A percentile compares a stretch with the other conserved stretches of the same genome.
Evolutionary conservation across 345 rosid genomes (phyloP).

Genomic region (Linum tenue): DNA sequence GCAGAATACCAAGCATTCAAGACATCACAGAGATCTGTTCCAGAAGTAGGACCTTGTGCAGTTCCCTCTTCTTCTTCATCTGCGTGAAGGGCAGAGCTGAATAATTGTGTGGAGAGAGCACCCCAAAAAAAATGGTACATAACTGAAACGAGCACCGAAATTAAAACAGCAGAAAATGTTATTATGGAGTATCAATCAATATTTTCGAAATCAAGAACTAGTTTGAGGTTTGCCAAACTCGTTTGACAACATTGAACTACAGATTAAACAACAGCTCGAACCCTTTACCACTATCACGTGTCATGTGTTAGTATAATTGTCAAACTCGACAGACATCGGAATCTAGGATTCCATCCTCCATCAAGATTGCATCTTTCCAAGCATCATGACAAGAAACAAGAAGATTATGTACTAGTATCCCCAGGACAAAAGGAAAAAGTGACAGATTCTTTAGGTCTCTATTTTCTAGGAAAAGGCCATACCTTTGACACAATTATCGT

Average conservation of each 20-base stretch:
- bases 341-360: too few species aligned
- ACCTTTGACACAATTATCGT: conserved; percentile 25
- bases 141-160: background rate
- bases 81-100: conserved; percentile 10
- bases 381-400: too few species aligned
- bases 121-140: background rate
- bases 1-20: conserved; percentile 60
- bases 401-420: background rate
- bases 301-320: too few species aligned
- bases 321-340: too few species aligned
- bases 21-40: conserved; percentile 41
- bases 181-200: too few species aligned
- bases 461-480: conserved; percentile 1
- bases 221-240: too few species aligned
- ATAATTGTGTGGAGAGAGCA: background rate
- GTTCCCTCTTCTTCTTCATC: conserved; percentile 25
- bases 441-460: background rate
- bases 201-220: too few species aligned
- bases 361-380: too few species aligned
- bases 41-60: conserved; percentile 18
- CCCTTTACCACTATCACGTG: too few species aligned
- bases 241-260: too few species aligned
- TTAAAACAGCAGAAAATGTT: too few species aligned
- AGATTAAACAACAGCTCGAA: too few species aligned
- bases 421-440: background rate